Percentiles rank a stretch among this genome's conserved stretches.
Conservation (phyloP, 768 basidiomycete species). For the Megacollybia marginata region DNA sequence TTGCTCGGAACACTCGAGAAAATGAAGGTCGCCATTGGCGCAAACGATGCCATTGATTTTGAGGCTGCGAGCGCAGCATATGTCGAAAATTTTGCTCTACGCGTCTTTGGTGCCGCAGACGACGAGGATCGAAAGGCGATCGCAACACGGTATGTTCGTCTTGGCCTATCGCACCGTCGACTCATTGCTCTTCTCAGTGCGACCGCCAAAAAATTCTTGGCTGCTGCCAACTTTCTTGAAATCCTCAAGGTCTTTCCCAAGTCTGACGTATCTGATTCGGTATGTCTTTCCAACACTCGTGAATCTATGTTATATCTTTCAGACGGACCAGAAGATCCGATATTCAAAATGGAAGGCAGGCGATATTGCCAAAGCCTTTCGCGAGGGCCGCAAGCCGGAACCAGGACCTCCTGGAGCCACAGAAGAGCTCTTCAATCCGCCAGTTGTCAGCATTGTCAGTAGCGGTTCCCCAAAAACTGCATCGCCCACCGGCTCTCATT, state of each 20-base stretch:
- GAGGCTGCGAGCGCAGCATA: constrained; percentile 82
- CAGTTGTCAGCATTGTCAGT: too few species aligned
- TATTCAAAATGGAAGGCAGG: constrained; percentile 98
- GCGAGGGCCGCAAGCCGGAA: constrained; percentile 82
- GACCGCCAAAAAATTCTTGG: constrained; percentile 92
- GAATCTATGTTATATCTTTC: neutral
- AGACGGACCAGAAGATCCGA: constrained; percentile 84
- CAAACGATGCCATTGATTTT: constrained; percentile 74
- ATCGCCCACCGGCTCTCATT: constrained; percentile 14
- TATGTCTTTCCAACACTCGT: constrained; percentile 20
- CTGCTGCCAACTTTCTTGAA: constrained; percentile 92
- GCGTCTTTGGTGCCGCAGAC: constrained; percentile 84
- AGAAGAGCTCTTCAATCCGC: constrained; percentile 16
- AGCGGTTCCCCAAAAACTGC: too few species aligned
- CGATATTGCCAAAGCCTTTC: constrained; percentile 88
- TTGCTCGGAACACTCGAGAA: constrained; percentile 75
- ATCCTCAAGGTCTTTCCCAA: constrained; percentile 72
- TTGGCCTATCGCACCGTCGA: neutral
- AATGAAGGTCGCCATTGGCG: constrained; percentile 69
- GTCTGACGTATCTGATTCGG: constrained; percentile 48
- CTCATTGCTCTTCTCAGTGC: constrained; percentile 38
- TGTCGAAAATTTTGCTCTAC: constrained; percentile 91
- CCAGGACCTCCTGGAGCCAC: constrained; percentile 66
- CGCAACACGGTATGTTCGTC: constrained; percentile 55
- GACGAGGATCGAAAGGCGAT: constrained; percentile 79